Conservation (phyloP, 257 asterid species). For the Fraxinus quadrangulata region DNA sequence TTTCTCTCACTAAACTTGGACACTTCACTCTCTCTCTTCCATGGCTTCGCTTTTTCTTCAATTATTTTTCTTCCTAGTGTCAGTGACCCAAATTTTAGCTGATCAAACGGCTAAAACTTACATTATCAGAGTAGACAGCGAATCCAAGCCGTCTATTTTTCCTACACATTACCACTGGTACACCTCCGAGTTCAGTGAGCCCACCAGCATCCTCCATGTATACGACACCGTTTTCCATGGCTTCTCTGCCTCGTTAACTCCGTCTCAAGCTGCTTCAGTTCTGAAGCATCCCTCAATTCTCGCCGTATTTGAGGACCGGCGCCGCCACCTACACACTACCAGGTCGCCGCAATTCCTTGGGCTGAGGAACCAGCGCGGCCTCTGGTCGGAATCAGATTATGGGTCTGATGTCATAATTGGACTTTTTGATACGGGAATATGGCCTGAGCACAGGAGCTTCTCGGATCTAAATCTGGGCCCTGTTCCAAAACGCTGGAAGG, state of each 20-base stretch:
- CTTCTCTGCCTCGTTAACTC: conserved; percentile 78
- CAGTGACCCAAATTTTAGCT: conserved; percentile 27
- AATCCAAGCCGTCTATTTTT: conserved; percentile 80
- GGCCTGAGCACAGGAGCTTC: conserved; percentile 96
- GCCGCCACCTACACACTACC: conserved; percentile 88
- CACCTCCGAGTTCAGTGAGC: conserved; percentile 68
- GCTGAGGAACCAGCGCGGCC: conserved; percentile 77
- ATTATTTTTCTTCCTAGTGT: conserved; percentile 10
- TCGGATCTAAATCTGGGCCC: conserved; percentile 89
- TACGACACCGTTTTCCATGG: conserved; percentile 93
- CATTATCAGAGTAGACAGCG: conserved; percentile 67
- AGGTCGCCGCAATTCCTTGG: conserved; percentile 98
- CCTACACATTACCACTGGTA: conserved; percentile 95
- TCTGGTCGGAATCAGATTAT: conserved; percentile 92
- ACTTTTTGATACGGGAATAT: conserved; percentile 83
- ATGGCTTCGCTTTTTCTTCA: conserved; percentile 40
- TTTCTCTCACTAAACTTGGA: conserved; percentile 22
- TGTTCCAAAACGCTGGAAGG: conserved; percentile 80
- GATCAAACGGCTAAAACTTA: conserved; percentile 62
- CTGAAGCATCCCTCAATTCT: conserved; percentile 73
- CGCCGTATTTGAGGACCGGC: conserved; percentile 75
- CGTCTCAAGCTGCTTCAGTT: conserved; percentile 56
- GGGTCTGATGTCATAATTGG: conserved; percentile 91
- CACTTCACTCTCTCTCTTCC: conserved; percentile 19
- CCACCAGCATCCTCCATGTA: conserved; percentile 72